These are phyloP conservation scores for Candida namnaoensis DNA, from an alignment of 805 yeast species.

Conservation along the genomic window DNA sequence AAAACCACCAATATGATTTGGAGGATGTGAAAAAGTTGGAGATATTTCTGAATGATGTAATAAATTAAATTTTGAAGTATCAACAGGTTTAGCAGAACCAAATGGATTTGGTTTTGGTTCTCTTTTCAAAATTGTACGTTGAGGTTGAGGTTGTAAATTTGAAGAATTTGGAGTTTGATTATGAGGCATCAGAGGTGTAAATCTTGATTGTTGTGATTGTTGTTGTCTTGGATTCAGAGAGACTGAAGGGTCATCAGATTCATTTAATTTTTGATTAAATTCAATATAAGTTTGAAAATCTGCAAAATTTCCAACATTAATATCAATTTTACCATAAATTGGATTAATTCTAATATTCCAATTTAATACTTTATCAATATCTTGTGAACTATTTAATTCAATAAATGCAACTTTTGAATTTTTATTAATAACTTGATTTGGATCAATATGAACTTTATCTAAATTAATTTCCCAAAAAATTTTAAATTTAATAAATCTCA, in stretches of 20 bases:
- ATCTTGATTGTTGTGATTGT: neutral
- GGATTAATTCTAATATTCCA: conserved; percentile 36
- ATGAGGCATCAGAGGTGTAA: too few relatives aligned
- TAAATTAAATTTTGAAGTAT: conserved; percentile 25
- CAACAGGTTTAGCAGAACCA: conserved; percentile 84
- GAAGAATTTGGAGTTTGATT: neutral
- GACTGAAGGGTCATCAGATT: conserved; percentile 14
- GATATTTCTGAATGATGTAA: too few relatives aligned
- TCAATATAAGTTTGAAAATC: conserved; percentile 15
- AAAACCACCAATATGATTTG: conserved; percentile 10
- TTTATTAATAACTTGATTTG: conserved; percentile 13
- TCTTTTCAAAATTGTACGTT: neutral
- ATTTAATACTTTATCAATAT: conserved; percentile 48
- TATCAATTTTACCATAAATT: conserved; percentile 29
- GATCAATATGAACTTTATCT: conserved; percentile 14
- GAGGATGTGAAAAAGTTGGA: neutral
- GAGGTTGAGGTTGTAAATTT: neutral
- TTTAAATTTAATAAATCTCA: conserved; percentile 49
- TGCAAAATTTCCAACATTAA: conserved; percentile 16
- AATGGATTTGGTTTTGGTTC: conserved; percentile 57
- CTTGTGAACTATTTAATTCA: conserved; percentile 41
- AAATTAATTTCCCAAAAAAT: conserved; percentile 47
- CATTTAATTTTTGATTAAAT: conserved; percentile 11
- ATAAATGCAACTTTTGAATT: conserved; percentile 56
- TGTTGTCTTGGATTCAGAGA: conserved; percentile 1